Base-by-base conservation (phyloP, 2,329 filamentous ascomycete species). In the Beauveria sp. region DNA sequence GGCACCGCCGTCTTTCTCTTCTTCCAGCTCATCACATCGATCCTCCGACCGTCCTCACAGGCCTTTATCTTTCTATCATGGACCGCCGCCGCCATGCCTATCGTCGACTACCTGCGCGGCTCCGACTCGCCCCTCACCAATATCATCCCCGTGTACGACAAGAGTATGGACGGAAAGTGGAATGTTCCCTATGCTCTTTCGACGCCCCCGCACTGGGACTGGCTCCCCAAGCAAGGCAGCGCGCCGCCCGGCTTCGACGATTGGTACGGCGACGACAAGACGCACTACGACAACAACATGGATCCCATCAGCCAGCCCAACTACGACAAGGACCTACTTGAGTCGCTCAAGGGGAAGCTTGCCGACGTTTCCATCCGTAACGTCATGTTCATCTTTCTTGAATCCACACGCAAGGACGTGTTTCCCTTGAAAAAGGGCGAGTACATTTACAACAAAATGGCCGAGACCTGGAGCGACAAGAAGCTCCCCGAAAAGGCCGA, bases 341-440 rank as follows among this genome's bases (percentile, higher is more conserved):
- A 71, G 9, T 63, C 62, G 2, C 65, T 75, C 6, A 65, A 66
- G 2, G 66, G 64, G 5, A 69, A 67, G 55, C 62, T 75, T 3
- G 30, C 62, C 6, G 64, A 67, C 1, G 67, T 77, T 9, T 71
- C 72, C 8, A 74, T 79, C 58, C 75, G 75, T 46, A 76, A 79
- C 58, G 70, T 79, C 10, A 67, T 79, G 24, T 63, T 79, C 24
- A 60, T 79, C 3, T 70, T 76, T 18, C 68, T 79, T 1, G 77
- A 79, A 57, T 78, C 76, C 42, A 78, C 76, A 0, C 71, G 77
- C 18, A 74, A 74, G 4, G 77, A 79, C 54, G 72, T 79, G 4
- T 79, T 79, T 34, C 77, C 78, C 0, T 64, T 79, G n/a, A 77
- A 77, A 49, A 75, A 75, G 59, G 69, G 72, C 2, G 74, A 73